Percentiles rank a stretch among this genome's conserved stretches.
Evolutionary conservation across 73 alveolate genomes (phyloP).

Genomic region (Uronychia setigera): DNA sequence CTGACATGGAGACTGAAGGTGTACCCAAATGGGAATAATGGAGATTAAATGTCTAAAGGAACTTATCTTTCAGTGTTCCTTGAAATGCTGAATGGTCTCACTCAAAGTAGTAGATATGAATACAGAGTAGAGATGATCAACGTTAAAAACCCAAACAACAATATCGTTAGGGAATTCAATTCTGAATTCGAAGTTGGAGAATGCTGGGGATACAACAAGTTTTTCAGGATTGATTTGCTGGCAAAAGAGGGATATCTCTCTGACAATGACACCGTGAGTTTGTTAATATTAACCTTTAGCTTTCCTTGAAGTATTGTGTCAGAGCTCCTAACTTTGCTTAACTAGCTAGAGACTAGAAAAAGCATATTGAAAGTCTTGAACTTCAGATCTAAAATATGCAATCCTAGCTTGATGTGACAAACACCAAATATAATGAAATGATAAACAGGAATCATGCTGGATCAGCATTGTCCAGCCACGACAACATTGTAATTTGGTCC

Average conservation of each 20-base stretch:
- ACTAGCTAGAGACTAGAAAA: constrained; percentile 81
- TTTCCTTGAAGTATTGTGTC: constrained; percentile 80
- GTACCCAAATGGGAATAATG: constrained; percentile 92
- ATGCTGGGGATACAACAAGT: constrained; percentile 98
- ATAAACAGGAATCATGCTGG: constrained; percentile 45
- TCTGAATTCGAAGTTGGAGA: constrained; percentile 97
- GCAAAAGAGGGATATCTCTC: constrained; percentile 88
- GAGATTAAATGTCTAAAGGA: constrained; percentile 88
- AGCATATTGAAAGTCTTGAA: constrained; percentile 79
- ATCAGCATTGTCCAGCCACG: too few species aligned
- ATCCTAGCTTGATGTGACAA: constrained; percentile 20
- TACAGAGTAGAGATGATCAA: constrained; percentile 94
- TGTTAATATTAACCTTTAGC: neutral
- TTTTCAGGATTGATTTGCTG: constrained; percentile 83
- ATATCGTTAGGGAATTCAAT: constrained; percentile 87
- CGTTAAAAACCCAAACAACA: constrained; percentile 61
- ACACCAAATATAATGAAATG: constrained; percentile 37
- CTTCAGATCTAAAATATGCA: constrained; percentile 25
- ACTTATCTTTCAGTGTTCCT: constrained; percentile 87
- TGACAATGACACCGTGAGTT: constrained; percentile 64
- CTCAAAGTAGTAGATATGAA: constrained; percentile 86
- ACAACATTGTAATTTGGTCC: too few species aligned
- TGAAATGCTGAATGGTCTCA: constrained; percentile 87
- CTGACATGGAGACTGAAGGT: constrained; percentile 94
- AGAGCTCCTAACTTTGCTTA: constrained; percentile 91